phyloP scores from a whole-genome alignment of 148 eudicot species.

The Camellia japonica region DNA sequence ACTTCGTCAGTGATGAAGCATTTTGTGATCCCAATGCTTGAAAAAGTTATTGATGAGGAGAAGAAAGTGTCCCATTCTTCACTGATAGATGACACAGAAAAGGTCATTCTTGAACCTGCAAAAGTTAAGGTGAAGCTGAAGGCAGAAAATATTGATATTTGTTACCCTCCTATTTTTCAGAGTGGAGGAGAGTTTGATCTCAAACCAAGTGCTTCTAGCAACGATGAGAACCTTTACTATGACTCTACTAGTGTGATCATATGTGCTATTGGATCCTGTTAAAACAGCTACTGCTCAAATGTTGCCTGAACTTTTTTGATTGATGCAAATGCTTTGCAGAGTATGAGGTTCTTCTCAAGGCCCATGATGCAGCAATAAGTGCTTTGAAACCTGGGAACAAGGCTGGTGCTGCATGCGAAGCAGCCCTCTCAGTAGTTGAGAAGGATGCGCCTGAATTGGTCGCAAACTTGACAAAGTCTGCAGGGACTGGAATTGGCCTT shows the following conservation, averaged over 20 bases:
- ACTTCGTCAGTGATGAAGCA: slow-evolving; percentile 57
- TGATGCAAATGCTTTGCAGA: slow-evolving; percentile 47
- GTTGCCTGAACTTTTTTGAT: slow-evolving; percentile 52
- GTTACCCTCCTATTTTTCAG: slow-evolving; percentile 67
- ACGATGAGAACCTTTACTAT: slow-evolving; percentile 49
- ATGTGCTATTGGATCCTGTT: slow-evolving; percentile 56
- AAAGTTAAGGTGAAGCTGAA: slow-evolving; percentile 48
- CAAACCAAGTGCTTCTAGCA: slow-evolving; percentile 57
- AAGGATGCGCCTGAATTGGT: slow-evolving; percentile 56
- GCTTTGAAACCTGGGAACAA: slow-evolving; percentile 50
- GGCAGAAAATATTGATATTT: slow-evolving; percentile 63
- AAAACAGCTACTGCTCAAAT: slow-evolving; percentile 58
- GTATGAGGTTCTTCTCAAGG: slow-evolving; percentile 59
- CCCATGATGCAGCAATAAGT: slow-evolving; percentile 61
- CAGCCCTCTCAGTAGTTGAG: slow-evolving; percentile 47
- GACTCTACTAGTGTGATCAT: slow-evolving; percentile 60
- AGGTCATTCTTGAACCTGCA: slow-evolving; percentile 44
- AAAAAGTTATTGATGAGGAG: slow-evolving; percentile 63
- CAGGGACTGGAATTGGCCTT: slow-evolving; percentile 66
- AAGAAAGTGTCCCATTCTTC: slow-evolving; percentile 53
- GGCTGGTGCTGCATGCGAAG: slow-evolving; percentile 41
- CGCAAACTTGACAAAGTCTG: slow-evolving; percentile 46
- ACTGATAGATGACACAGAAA: slow-evolving; percentile 59
- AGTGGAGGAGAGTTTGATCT: slow-evolving; percentile 65
- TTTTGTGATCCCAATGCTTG: slow-evolving; percentile 55